Conservation (phyloP, 2,329 filamentous ascomycete genomes). For the Sarocladium oryzae region DNA sequence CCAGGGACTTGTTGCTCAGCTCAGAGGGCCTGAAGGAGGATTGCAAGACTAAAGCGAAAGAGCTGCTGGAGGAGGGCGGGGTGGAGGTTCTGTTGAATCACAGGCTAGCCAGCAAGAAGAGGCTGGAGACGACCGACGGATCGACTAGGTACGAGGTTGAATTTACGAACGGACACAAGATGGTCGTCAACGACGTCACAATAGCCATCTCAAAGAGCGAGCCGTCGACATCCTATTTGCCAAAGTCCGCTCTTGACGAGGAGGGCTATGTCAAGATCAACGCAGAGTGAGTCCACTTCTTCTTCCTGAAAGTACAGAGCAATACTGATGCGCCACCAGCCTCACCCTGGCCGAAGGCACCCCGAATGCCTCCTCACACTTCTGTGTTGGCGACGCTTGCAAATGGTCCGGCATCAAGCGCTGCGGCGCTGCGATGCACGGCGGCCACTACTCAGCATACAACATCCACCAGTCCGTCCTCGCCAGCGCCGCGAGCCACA, state of each 20-base stretch:
- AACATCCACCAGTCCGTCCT: constrained; percentile 61
- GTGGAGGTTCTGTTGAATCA: constrained; percentile 60
- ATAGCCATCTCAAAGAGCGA: constrained; percentile 60
- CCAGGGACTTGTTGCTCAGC: constrained; percentile 61
- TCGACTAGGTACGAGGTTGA: constrained; percentile 37
- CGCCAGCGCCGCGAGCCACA: constrained; percentile 19
- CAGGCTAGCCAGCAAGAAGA: constrained; percentile 44
- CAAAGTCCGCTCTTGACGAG: constrained; percentile 48
- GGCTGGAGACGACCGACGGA: constrained; percentile 38
- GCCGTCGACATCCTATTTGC: constrained; percentile 59
- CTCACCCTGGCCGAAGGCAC: constrained; percentile 47
- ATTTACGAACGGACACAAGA: constrained; percentile 52
- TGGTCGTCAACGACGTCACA: constrained; percentile 59
- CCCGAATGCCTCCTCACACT: constrained; percentile 55
- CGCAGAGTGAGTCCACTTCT: constrained; percentile 35
- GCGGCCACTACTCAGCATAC: constrained; percentile 58
- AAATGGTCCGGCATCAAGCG: constrained; percentile 75
- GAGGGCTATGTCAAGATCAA: constrained; percentile 61
- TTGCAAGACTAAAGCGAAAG: constrained; percentile 56
- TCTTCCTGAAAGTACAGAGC: not conserved
- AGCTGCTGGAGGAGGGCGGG: constrained; percentile 52
- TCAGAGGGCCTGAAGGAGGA: constrained; percentile 66
- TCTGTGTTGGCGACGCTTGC: constrained; percentile 63
- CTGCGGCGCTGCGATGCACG: constrained; percentile 68
- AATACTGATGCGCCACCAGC: constrained; percentile 28